phyloP scores from a whole-genome alignment of 805 yeast species.

The Barnettozyma wickerhamii region DNA sequence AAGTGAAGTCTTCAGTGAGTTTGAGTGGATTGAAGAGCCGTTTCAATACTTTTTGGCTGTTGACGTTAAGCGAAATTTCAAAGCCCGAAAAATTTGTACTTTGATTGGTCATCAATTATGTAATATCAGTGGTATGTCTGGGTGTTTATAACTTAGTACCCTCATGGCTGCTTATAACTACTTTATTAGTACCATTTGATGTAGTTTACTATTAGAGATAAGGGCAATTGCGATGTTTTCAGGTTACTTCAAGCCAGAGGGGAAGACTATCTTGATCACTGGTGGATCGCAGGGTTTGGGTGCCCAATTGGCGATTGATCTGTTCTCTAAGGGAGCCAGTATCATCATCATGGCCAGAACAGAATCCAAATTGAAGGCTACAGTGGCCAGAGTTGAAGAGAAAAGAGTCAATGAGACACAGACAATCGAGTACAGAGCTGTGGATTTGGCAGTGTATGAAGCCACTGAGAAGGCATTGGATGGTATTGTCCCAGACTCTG shows the following conservation, averaged over 20 bases:
- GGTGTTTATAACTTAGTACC: too few relatives aligned
- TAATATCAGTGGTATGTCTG: too few relatives aligned
- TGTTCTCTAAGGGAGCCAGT: conserved; percentile 51
- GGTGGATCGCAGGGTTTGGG: conserved; percentile 98
- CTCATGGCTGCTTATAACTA: too few relatives aligned
- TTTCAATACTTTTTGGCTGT: too few relatives aligned
- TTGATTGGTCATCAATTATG: too few relatives aligned
- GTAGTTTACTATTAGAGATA: not conserved
- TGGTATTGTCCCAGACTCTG: conserved; percentile 56
- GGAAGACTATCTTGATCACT: conserved; percentile 62
- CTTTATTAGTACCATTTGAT: too few relatives aligned
- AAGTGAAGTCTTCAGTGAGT: too few relatives aligned
- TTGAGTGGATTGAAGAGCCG: too few relatives aligned
- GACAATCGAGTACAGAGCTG: conserved; percentile 37
- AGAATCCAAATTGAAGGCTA: conserved; percentile 47
- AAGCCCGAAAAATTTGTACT: too few relatives aligned
- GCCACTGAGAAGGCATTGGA: conserved; percentile 44
- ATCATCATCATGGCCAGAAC: conserved; percentile 80
- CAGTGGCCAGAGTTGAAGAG: conserved; percentile 41
- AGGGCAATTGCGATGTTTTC: conserved; percentile 2
- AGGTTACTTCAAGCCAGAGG: conserved; percentile 23
- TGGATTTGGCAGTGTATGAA: conserved; percentile 61
- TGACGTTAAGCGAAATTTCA: too few relatives aligned
- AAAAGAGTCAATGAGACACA: conserved; percentile 24
- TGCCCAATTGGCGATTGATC: conserved; percentile 60